Percentiles rank a stretch among this genome's conserved stretches.
Evolutionary conservation across 148 eudicot genomes (phyloP).

Genomic region (Silene latifolia): DNA sequence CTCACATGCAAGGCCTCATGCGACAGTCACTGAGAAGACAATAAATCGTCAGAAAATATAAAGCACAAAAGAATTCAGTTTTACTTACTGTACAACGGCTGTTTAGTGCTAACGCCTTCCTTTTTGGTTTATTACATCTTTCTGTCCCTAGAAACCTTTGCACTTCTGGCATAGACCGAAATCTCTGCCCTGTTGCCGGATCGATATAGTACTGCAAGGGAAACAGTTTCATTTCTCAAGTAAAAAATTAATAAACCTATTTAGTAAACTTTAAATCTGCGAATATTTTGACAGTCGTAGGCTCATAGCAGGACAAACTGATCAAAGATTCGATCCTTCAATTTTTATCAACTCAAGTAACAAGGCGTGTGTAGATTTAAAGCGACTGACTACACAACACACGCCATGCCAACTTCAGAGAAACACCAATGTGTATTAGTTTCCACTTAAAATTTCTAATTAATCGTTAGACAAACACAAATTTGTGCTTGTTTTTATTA

Average conservation of each 20-base stretch:
- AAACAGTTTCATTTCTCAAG: conserved; percentile 7
- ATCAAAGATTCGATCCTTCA: no score
- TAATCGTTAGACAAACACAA: no score
- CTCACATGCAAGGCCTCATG: no score
- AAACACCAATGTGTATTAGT: background rate
- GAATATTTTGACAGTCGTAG: background rate
- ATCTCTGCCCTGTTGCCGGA: conserved; percentile 53
- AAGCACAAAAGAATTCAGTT: background rate
- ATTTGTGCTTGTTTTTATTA: background rate
- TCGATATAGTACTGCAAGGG: conserved; percentile 67
- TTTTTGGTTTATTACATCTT: conserved; percentile 24
- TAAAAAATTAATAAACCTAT: background rate
- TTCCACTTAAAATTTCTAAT: background rate
- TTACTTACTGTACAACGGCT: conserved; percentile 30
- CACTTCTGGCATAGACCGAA: conserved; percentile 66
- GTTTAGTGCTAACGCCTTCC: conserved; percentile 27
- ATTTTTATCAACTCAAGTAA: no score
- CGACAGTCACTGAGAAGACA: no score
- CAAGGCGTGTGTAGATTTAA: background rate
- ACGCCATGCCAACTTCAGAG: background rate
- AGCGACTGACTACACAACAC: no score
- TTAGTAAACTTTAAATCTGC: no score
- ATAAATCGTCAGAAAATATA: conserved; percentile 1
- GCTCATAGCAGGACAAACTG: no score
- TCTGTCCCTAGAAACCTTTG: conserved; percentile 50